Percentiles rank a stretch among this genome's conserved stretches.
Evolutionary conservation across 805 yeast genomes (phyloP).

Genomic region (Kodamaea restingae): DNA sequence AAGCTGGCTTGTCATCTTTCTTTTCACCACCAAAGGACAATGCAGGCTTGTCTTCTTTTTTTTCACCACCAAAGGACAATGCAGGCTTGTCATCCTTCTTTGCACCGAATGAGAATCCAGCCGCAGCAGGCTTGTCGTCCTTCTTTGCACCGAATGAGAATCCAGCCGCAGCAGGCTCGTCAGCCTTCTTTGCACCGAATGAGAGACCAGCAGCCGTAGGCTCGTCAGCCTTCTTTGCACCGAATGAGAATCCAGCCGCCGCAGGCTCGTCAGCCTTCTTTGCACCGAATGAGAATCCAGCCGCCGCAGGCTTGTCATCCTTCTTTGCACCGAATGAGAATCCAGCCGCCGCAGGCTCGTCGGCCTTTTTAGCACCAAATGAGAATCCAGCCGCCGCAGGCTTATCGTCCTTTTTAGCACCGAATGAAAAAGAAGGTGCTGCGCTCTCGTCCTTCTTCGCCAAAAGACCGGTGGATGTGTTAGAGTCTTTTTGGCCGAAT

Average conservation of each 20-base stretch:
- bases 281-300: conserved; percentile 9
- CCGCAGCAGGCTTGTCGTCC: conserved; percentile 8
- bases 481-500: conserved; percentile 6
- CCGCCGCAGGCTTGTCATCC: conserved; percentile 1
- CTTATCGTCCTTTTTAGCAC: conserved; percentile 1
- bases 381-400: conserved; percentile 8
- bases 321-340: conserved; percentile 7
- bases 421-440: conserved; percentile 7
- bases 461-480: neutral
- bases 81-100: conserved; percentile 13
- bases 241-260: conserved; percentile 16
- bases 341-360: conserved; percentile 3
- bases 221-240: conserved; percentile 12
- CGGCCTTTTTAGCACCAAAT: conserved; percentile 4
- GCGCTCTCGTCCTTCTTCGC: neutral
- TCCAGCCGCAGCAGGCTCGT: conserved; percentile 12
- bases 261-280: conserved; percentile 10
- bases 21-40: conserved; percentile 4
- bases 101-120: conserved; percentile 17
- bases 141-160: conserved; percentile 15
- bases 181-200: conserved; percentile 15
- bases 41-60: conserved; percentile 11
- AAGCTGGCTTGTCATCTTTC: conserved; percentile 1
- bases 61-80: conserved; percentile 6
- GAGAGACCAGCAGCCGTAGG: conserved; percentile 13